Conservation (phyloP, 2,329 filamentous ascomycete species). For the Cadophora gregata region DNA sequence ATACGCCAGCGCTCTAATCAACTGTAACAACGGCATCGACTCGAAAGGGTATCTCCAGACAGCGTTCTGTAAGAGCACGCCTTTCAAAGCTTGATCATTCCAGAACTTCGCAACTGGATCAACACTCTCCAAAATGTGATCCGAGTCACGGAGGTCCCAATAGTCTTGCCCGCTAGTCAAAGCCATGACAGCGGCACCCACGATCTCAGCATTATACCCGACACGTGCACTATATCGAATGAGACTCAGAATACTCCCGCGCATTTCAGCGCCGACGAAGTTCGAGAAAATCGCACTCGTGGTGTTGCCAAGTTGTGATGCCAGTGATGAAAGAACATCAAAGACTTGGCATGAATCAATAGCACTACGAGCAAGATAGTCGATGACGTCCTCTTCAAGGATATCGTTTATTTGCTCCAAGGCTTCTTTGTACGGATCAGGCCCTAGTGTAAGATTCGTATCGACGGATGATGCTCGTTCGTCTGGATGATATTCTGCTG, state of each 20-base stretch:
- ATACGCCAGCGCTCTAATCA: slow-evolving; percentile 70
- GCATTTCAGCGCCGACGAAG: slow-evolving; percentile 47
- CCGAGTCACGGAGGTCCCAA: slow-evolving; percentile 42
- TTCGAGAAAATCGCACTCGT: slow-evolving; percentile 47
- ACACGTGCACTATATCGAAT: slow-evolving; percentile 42
- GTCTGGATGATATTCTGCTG: slow-evolving; percentile 41
- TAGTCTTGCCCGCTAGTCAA: slow-evolving; percentile 41
- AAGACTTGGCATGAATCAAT: slow-evolving; percentile 55
- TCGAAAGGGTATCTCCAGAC: slow-evolving; percentile 85
- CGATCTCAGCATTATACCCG: slow-evolving; percentile 45
- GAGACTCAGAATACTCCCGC: slow-evolving; percentile 44
- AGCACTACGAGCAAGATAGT: slow-evolving; percentile 52
- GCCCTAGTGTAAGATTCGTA: slow-evolving; percentile 18
- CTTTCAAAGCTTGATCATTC: slow-evolving; percentile 20
- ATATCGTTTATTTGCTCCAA: slow-evolving; percentile 49
- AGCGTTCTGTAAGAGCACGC: slow-evolving; percentile 63
- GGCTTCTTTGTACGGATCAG: slow-evolving; percentile 49
- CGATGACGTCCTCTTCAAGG: slow-evolving; percentile 51
- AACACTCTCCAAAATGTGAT: slow-evolving; percentile 50
- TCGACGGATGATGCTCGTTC: slow-evolving; percentile 25
- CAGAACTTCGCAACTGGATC: slow-evolving; percentile 54
- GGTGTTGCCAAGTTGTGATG: slow-evolving; percentile 49
- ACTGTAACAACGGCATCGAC: slow-evolving; percentile 75
- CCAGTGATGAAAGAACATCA: slow-evolving; percentile 52
- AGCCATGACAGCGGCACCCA: slow-evolving; percentile 43